These are phyloP conservation scores for Populus pruinosa DNA, from an alignment of 345 rosid species.

Conservation along the genomic window DNA sequence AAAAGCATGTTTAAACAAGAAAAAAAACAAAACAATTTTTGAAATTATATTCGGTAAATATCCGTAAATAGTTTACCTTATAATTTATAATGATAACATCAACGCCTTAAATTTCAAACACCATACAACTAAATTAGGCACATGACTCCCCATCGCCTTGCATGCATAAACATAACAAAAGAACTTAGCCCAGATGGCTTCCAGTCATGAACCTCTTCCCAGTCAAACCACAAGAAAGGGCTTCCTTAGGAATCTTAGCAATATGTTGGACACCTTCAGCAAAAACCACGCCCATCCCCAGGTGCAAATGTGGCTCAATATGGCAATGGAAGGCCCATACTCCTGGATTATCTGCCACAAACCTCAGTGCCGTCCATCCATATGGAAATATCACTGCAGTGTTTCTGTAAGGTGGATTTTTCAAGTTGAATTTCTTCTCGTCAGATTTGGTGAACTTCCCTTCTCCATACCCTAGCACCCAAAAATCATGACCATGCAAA, in stretches of 20 bases:
- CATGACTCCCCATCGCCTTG: not conserved
- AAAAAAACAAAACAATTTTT: too few relatives aligned
- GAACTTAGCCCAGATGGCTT: not conserved
- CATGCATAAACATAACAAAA: not conserved
- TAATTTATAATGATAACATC: too few relatives aligned
- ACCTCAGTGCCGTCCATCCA: slow-evolving; percentile 92
- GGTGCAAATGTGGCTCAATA: slow-evolving; percentile 81
- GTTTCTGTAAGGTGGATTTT: slow-evolving; percentile 68
- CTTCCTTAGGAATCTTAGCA: slow-evolving; percentile 38
- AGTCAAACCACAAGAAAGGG: slow-evolving; percentile 17
- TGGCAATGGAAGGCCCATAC: slow-evolving; percentile 95
- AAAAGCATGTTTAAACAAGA: too few relatives aligned
- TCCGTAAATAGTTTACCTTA: too few relatives aligned
- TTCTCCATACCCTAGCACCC: slow-evolving; percentile 79
- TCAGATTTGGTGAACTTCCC: slow-evolving; percentile 44
- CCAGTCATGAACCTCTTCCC: not conserved
- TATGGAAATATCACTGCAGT: slow-evolving; percentile 62
- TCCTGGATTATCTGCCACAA: slow-evolving; percentile 77
- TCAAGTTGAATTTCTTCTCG: slow-evolving; percentile 46
- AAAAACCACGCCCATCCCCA: slow-evolving; percentile 93
- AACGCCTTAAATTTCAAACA: too few relatives aligned
- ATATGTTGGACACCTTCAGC: slow-evolving; percentile 53
- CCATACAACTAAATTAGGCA: not conserved
- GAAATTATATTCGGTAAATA: too few relatives aligned
- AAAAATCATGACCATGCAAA: slow-evolving; percentile 81